Percentiles rank a stretch among this genome's conserved stretches.
Evolutionary conservation across 805 yeast genomes (phyloP).

Genomic region (Saturnispora serradocipensis): DNA sequence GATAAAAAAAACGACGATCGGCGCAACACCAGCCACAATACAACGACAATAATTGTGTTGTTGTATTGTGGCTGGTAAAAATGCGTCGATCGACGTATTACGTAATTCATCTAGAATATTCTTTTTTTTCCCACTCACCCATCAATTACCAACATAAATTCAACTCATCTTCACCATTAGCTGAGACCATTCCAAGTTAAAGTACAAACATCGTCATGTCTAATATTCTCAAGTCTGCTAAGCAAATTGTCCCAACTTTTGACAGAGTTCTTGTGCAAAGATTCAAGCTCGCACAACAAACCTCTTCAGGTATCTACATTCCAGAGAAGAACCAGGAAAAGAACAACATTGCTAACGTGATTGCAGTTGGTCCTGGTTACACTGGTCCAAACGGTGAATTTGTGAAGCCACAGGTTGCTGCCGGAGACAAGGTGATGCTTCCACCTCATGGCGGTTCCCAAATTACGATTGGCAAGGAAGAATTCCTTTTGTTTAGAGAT

Average conservation of each 20-base stretch:
- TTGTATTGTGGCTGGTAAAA: background rate
- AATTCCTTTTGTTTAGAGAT: conserved; percentile 64
- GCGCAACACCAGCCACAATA: background rate
- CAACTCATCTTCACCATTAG: background rate
- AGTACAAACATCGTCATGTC: conserved; percentile 25
- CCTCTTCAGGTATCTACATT: conserved; percentile 85
- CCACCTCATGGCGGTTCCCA: conserved; percentile 92
- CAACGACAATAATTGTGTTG: background rate
- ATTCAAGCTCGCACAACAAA: conserved; percentile 80
- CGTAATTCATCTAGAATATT: background rate
- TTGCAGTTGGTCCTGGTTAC: conserved; percentile 94
- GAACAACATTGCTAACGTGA: conserved; percentile 82
- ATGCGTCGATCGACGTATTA: background rate
- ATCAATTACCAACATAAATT: background rate
- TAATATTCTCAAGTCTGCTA: conserved; percentile 68
- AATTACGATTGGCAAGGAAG: conserved; percentile 68
- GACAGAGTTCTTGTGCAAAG: conserved; percentile 97
- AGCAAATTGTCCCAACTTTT: conserved; percentile 82
- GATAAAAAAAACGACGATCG: background rate
- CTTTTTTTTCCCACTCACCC: background rate
- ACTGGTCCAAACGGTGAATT: conserved; percentile 66
- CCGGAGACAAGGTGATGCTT: conserved; percentile 91
- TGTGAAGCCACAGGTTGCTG: conserved; percentile 63
- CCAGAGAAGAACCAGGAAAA: conserved; percentile 96
- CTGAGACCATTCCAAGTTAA: too few relatives aligned